Conservation (phyloP, 140 eudicot genomes). For the Cichorium intybus region DNA sequence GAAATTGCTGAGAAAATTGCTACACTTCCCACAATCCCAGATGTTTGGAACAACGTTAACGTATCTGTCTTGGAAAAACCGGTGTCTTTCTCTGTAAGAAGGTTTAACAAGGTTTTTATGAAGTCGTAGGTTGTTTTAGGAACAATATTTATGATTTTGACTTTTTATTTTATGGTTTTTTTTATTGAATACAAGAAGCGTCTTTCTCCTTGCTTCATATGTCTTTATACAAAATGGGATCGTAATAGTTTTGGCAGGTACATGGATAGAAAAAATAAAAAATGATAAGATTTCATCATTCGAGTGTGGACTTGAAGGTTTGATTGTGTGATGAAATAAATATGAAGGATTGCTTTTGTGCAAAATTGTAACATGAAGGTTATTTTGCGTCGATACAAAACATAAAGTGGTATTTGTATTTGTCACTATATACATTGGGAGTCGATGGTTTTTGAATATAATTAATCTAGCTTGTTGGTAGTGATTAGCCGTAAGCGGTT, state of each 20-base stretch:
- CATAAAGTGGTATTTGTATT: no score
- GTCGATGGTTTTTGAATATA: not conserved
- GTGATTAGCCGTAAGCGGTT: no score
- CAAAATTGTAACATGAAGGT: no score
- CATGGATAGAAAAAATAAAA: not conserved
- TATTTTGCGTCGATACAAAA: no score
- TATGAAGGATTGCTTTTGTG: no score
- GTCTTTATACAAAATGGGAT: no score
- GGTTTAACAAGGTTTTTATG: slow-evolving; percentile 33
- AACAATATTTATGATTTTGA: slow-evolving; percentile 15
- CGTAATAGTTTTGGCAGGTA: no score
- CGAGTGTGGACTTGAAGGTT: no score
- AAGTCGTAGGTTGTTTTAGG: slow-evolving; percentile 17
- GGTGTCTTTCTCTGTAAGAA: slow-evolving; percentile 49
- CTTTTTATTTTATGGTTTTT: not conserved
- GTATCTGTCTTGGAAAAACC: slow-evolving; percentile 71
- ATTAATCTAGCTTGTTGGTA: no score
- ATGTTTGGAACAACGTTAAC: slow-evolving; percentile 71
- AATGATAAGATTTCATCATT: no score
- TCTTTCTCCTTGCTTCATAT: not conserved
- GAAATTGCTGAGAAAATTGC: slow-evolving; percentile 71
- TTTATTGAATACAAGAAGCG: not conserved
- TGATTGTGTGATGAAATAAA: no score
- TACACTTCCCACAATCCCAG: slow-evolving; percentile 65
- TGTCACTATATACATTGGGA: not conserved